These are phyloP conservation scores for Pythium grandisporangium DNA, from an alignment of 352 stramenopile genomes.

Conservation along the genomic window DNA sequence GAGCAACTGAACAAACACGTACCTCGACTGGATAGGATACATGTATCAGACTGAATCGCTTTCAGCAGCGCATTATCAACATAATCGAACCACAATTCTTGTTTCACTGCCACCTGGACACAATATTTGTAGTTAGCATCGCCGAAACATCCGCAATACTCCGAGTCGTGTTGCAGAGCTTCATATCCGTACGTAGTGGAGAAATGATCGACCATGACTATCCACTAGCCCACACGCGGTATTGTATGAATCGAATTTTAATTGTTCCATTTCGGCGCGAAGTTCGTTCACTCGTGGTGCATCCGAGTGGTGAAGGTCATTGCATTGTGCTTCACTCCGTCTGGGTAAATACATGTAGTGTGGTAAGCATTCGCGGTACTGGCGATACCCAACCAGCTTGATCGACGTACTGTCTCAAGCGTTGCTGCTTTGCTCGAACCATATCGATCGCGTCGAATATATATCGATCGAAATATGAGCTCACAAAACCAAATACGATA, in stretches of 20 bases:
- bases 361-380: no score
- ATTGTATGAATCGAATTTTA: slow-evolving; percentile 21
- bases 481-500: slow-evolving; percentile 26
- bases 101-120: neutral
- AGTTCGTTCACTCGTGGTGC: slow-evolving; percentile 39
- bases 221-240: slow-evolving; percentile 23
- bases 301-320: slow-evolving; percentile 21
- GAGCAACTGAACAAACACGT: no score
- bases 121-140: no score
- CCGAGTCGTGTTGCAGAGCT: no score
- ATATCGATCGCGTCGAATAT: no score
- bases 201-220: slow-evolving; percentile 23
- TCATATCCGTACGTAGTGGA: slow-evolving; percentile 42
- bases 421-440: no score
- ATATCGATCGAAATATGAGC: slow-evolving; percentile 15
- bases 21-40: slow-evolving; percentile 22
- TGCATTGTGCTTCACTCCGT: no score
- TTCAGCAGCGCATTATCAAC: slow-evolving; percentile 16
- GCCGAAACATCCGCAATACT: no score
- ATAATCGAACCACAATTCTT: neutral
- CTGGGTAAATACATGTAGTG: no score
- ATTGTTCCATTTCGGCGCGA: slow-evolving; percentile 8
- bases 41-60: slow-evolving; percentile 13
- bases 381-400: no score
- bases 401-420: no score